These are phyloP conservation scores for Pichia sp. DNA, from an alignment of 1,139 yeast species.

Conservation along the genomic window DNA sequence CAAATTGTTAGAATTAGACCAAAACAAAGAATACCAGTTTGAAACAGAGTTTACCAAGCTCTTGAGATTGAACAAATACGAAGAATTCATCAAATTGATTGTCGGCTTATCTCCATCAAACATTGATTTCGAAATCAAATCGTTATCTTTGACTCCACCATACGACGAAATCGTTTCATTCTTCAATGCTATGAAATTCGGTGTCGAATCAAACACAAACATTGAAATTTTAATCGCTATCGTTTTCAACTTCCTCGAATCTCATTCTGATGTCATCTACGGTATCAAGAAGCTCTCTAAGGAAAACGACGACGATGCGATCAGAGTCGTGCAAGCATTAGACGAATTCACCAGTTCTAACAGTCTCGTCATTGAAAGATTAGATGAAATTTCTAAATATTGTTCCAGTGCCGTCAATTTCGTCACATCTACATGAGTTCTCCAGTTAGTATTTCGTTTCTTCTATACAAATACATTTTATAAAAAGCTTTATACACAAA, in stretches of 20 bases:
- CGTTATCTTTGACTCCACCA: conserved; percentile 64
- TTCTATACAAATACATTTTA: conserved; percentile 1
- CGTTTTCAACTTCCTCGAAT: conserved; percentile 68
- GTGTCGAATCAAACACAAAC: conserved; percentile 56
- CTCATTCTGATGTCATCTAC: conserved; percentile 81
- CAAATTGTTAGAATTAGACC: conserved; percentile 24
- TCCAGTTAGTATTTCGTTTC: neutral
- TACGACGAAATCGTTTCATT: conserved; percentile 64
- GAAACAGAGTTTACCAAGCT: conserved; percentile 75
- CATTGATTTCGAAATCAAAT: conserved; percentile 83
- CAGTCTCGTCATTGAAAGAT: conserved; percentile 40
- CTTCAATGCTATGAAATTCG: conserved; percentile 61
- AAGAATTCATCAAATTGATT: conserved; percentile 52
- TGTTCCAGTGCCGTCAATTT: conserved; percentile 81
- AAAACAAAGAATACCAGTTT: conserved; percentile 42
- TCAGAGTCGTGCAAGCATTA: conserved; percentile 32
- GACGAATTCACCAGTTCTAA: conserved; percentile 44
- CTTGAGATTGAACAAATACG: conserved; percentile 54
- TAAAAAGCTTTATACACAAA: neutral
- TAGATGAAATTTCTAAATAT: conserved; percentile 74
- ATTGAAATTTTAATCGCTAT: conserved; percentile 77
- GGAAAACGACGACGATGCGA: conserved; percentile 24
- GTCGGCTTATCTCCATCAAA: conserved; percentile 71
- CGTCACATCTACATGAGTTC: conserved; percentile 40
- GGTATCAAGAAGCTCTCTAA: conserved; percentile 34